Percentiles rank a stretch among this genome's conserved stretches.
Evolutionary conservation across 2,329 filamentous ascomycete genomes (phyloP).

Genomic region (Leptographium lundbergii): DNA sequence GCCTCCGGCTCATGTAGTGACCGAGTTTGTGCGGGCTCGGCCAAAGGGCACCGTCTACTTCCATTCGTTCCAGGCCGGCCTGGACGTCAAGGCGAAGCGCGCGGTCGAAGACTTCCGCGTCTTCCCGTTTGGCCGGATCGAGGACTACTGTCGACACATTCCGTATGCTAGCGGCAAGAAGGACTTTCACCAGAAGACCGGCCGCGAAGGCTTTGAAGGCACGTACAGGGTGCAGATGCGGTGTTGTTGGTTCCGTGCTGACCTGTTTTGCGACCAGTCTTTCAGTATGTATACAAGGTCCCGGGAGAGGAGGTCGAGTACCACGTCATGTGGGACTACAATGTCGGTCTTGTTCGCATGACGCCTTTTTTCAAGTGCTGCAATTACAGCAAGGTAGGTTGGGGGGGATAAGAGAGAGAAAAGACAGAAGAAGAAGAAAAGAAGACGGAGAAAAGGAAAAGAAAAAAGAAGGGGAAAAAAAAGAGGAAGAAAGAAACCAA

Average conservation of each 20-base stretch:
- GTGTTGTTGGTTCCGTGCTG: background rate
- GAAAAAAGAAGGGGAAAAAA: background rate
- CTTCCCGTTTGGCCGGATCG: constrained; percentile 50
- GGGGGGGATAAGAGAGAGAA: too few relatives aligned
- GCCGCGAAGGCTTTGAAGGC: constrained; percentile 83
- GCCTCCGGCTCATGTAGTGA: background rate
- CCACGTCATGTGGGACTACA: constrained; percentile 94
- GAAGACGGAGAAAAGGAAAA: background rate
- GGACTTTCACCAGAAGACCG: constrained; percentile 73
- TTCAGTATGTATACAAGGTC: constrained; percentile 69
- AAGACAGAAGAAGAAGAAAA: background rate
- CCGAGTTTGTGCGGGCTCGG: constrained; percentile 7
- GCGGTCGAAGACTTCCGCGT: constrained; percentile 54
- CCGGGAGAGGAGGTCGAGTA: constrained; percentile 53
- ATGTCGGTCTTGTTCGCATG: constrained; percentile 83
- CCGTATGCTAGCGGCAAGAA: constrained; percentile 95
- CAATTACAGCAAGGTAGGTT: constrained; percentile 71
- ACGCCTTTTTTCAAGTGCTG: constrained; percentile 91
- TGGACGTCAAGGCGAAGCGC: constrained; percentile 41
- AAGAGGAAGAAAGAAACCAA: background rate
- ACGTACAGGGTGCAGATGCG: constrained; percentile 14
- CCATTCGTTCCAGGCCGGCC: constrained; percentile 52
- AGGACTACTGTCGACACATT: constrained; percentile 58
- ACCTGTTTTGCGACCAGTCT: constrained; percentile 39
- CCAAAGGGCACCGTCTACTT: constrained; percentile 60